Base-by-base conservation (phyloP, 2,329 filamentous ascomycete species). In the Cyanodermella asteris region DNA sequence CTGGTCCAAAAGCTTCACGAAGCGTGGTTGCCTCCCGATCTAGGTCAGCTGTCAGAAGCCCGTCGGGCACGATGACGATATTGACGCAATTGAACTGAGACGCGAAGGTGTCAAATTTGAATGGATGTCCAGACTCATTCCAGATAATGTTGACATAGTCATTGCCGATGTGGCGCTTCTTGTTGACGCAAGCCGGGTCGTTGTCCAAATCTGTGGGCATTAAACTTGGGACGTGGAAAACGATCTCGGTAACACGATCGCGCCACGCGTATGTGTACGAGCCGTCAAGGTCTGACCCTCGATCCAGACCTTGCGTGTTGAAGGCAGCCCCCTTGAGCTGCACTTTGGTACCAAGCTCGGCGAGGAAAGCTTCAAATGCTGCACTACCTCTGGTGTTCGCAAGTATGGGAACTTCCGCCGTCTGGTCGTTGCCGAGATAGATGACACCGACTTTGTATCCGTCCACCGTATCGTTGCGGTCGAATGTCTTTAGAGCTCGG, bases 101-200 rank as follows among this genome's bases (percentile, higher is more conserved):
- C 1, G 80, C 80, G 38, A 97, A 91, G 0, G 78, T 91, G 43
- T 91, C 68, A 43, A 91, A 91, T 27, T 65, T 63, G 53, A 91
- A 94, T 0, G 76, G 73, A 23, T 72, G 48, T n/a, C 87, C 84
- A 3, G 82, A 93, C 40, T 91, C 80, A 45, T 97, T 97, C 60
- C 90, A 97, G 29, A 97, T 73, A 37, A 97, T 91, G 44, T 91
- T 94, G 43, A 97, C 87, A 45, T 78, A 91, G 47, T 94, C 87
- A 42, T 97, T 97, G 29, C 87, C 87, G 31, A 94, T 87, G 42
- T 94, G 90, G 3, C 71, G 64, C 50, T 97, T 97, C 55, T 97
- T 97, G 45, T 68, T 62, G 32, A 72, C 70, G 41, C 73, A 80
- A 32, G 67, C 61, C 7, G 73, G 65, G 38, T 91, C 81, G 16